Percentiles rank a stretch among this genome's conserved stretches.
Evolutionary conservation across 257 asterid genomes (phyloP).

Genomic region (Coffea canephora): DNA sequence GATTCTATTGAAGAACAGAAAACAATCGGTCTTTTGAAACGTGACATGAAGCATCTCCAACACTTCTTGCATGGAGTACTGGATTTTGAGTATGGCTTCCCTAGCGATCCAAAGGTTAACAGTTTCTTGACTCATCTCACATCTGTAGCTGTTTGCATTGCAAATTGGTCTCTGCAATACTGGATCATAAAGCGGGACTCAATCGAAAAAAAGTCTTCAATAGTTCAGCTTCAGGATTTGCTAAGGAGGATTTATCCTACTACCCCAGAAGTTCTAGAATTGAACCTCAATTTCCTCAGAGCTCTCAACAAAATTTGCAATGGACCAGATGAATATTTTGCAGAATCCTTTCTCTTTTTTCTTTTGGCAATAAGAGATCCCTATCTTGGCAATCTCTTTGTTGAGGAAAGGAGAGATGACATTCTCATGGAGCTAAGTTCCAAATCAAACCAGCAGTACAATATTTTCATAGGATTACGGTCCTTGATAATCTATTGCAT

Average conservation of each 20-base stretch:
- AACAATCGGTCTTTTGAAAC: too few species aligned
- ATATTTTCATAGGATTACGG: not conserved
- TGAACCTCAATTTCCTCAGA: not conserved
- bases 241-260: not conserved
- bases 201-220: not conserved
- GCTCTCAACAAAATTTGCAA: not conserved
- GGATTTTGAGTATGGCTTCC: not conserved
- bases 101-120: not conserved
- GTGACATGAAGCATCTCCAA: too few species aligned
- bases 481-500: not conserved
- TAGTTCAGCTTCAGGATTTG: not conserved
- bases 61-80: too few species aligned
- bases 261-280: not conserved
- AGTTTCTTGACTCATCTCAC: not conserved
- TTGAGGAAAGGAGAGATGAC: too few species aligned
- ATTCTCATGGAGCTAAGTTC: too few species aligned
- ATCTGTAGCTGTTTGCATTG: not conserved
- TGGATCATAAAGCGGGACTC: not conserved
- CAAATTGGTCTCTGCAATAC: not conserved
- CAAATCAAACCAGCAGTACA: too few species aligned
- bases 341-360: not conserved
- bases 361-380: too few species aligned
- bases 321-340: too few species aligned
- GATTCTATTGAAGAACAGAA: not conserved
- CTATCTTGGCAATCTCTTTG: too few species aligned